Evolutionary conservation across 2,329 filamentous ascomycete species (phyloP).

Genomic region (Beauveria pseudobassiana): DNA sequence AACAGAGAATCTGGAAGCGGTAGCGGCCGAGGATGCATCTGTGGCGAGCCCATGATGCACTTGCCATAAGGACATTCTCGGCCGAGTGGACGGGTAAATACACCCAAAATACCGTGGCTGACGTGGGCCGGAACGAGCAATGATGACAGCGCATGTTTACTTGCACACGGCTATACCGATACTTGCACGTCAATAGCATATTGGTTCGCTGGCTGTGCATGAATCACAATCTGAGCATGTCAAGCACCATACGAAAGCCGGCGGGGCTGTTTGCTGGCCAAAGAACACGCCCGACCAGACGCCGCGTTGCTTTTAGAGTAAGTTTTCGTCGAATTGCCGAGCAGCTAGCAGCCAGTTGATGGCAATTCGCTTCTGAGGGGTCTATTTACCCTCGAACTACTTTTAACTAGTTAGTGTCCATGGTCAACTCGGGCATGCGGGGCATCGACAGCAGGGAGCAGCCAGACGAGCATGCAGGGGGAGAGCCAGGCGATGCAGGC

Average conservation of each 20-base stretch:
- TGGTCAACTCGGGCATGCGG: not conserved
- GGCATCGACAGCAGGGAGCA: not conserved
- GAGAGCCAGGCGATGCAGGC: no score
- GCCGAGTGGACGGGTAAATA: not conserved
- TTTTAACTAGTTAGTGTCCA: not conserved
- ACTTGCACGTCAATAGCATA: not conserved
- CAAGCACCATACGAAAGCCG: not conserved
- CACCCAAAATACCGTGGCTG: not conserved
- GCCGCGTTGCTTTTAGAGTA: not conserved
- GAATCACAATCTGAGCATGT: not conserved
- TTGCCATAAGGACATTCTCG: no score
- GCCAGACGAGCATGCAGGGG: not conserved
- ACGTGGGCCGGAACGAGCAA: not conserved
- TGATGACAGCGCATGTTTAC: not conserved
- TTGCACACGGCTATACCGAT: not conserved
- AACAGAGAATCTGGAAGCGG: slow-evolving; percentile 42
- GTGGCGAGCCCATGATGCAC: slow-evolving; percentile 11
- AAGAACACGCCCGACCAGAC: not conserved
- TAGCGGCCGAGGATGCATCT: slow-evolving; percentile 31
- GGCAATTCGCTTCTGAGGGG: not conserved
- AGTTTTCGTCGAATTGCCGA: not conserved
- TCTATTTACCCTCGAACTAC: not conserved
- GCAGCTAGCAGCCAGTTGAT: not conserved
- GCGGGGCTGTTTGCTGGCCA: slow-evolving; percentile 3
- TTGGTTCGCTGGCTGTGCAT: not conserved